phyloP scores from a whole-genome alignment of 768 basidiomycete species.

The Russula vinacea region DNA sequence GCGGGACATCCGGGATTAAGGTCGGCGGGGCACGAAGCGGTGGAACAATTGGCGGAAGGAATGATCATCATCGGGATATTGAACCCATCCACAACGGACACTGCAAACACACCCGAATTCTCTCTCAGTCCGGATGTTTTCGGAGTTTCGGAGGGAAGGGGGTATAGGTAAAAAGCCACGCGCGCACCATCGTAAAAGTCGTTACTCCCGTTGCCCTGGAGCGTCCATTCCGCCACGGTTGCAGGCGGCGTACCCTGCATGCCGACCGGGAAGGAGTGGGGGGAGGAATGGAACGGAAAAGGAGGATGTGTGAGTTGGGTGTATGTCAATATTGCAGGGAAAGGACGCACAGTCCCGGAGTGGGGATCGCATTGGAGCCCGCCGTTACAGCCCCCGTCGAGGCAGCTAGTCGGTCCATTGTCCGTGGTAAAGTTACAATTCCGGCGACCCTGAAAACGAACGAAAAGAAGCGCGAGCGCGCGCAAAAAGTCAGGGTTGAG shows the following conservation, averaged over 20 bases:
- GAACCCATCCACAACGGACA: constrained; percentile 63
- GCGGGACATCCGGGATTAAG: constrained; percentile 44
- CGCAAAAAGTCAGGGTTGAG: not conserved
- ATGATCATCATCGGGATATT: constrained; percentile 35
- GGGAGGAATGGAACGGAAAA: too few relatives aligned
- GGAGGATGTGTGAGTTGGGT: not conserved
- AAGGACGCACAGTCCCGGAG: constrained; percentile 30
- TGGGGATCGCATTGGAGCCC: constrained; percentile 32
- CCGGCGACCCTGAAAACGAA: constrained; percentile 28
- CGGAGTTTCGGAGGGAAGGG: not conserved
- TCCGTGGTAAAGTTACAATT: constrained; percentile 32
- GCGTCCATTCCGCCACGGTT: constrained; percentile 66
- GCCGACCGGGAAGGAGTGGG: constrained; percentile 1
- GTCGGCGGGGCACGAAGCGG: constrained; percentile 33
- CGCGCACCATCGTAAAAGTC: constrained; percentile 60
- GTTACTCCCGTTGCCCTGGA: constrained; percentile 41
- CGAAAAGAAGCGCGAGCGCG: not conserved
- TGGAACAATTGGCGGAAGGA: constrained; percentile 32
- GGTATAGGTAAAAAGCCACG: not conserved
- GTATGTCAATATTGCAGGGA: not conserved
- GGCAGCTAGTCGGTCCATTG: constrained; percentile 30
- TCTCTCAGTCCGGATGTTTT: not conserved
- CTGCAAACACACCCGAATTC: constrained; percentile 37
- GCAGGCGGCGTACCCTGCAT: constrained; percentile 63
- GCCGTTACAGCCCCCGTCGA: constrained; percentile 34